Base-by-base conservation (phyloP, 495 filamentous ascomycete genomes). In the Tuber umbilicatum region DNA sequence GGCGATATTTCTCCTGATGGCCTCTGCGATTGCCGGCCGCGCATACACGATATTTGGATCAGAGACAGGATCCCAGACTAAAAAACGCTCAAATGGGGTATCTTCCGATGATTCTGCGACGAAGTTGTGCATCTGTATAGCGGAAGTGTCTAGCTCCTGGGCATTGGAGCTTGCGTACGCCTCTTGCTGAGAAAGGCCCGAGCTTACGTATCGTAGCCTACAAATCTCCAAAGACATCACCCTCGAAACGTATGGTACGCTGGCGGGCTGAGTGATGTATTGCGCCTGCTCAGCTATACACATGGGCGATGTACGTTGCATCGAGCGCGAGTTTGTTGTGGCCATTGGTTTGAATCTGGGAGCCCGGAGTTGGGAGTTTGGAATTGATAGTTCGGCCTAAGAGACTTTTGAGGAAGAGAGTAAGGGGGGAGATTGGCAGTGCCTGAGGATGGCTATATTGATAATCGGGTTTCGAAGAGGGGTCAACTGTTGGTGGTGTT, bases 11-110 rank as follows among this genome's bases (percentile, higher is more conserved):
- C 55, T 64, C 55, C 55, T 64, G 27, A 17, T 5, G 31, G 55
- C 40, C n/a, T 73, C 75, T 55, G 72, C 77, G 70, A 74, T 79
- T 39, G 72, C 72, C 12, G 37, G 37, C 45, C 77, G 69, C 69
- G 77, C 72, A 68, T 79, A 68, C n/a, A 79, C 6, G 38, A 79
- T 69, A 41, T 79, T 79, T 27, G 77, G 35, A 10, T 79, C 77
- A 21, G 74, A 75, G 19, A 74, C 72, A 69, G 43, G 50, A 60
- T 79, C 75, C 76, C 72, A 78, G 17, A 72, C 45, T 1, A 72
- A 69, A 42, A 79, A 79, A 12, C 77, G 60, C 41, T 79, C 72
- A 27, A 79, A 27, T 31, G 76, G 68, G 17, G 45, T 72, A 45
- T 78, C 77, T 23, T 39, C 70, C 16, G 77, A 79, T 9, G 72